Evolutionary conservation across 2,329 filamentous ascomycete genomes (phyloP), one percentile per base, ranked within the genome.

Genomic region (Venturia pyrina): DNA sequence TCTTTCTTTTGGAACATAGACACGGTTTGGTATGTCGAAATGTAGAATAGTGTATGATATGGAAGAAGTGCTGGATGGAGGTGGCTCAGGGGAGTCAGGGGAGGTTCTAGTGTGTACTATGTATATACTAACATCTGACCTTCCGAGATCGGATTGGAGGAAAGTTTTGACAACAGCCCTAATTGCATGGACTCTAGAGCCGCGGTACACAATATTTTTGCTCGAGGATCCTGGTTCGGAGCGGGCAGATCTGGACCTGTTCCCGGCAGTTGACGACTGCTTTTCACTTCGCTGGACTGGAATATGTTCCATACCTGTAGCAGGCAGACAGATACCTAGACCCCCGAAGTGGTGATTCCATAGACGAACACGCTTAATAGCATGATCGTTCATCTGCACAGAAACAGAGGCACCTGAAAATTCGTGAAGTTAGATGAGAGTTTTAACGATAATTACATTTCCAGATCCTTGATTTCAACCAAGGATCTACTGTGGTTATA

Each of bases 1-100:
- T 61, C 37, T 61, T 44, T 40, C 19, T 44, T 61, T 43, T 61
- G 59, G 24, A 43, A 61, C 59, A 61, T 61, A 44, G 50, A 56
- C 50, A 56, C 50, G 50, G 11, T 34, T 32, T 56, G 2, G 15
- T 56, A 7, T 56, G 50, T 32, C 24, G 17, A 56, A 17, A 7
- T 56, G 7, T 32, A 13, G 13, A 34, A 32, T 32, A 6, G 10
- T 15, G 7, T 24, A 17, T 3, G 50, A 15, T 56, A 15, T 32
- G 24, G 15, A 32, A 15, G 50, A 34, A 59, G 17, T 59, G 50
- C 50, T 32, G 17, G 2, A 6, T 32, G 1, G 7, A 24, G 7
- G 1, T 2, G 15, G 2, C 32, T 37, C 1, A 19, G 5, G 53
- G 17, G 28, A 37, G 10, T 37, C 1, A 19, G 5, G 53, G 17